These are phyloP conservation scores for Pseudocercospora cruenta DNA, from an alignment of 2,329 filamentous ascomycete species.

Conservation along the genomic window DNA sequence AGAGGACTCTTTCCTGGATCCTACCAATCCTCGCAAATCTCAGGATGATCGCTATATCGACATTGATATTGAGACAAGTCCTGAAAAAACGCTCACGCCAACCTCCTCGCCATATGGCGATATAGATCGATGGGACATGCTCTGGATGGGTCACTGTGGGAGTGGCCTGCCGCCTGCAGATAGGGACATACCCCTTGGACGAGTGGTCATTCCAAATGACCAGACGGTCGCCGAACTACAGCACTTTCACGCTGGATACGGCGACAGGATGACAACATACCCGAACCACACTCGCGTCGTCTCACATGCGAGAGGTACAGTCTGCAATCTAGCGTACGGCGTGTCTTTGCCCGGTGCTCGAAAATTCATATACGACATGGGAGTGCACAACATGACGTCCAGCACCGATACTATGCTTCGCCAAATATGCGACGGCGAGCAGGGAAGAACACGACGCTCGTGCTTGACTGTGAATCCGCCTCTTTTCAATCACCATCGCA, in stretches of 20 bases:
- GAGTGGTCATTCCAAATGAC: too few relatives aligned
- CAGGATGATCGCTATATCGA: too few relatives aligned
- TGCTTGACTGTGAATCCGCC: constrained; percentile 44
- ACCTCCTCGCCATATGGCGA: constrained; percentile 17
- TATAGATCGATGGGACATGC: constrained; percentile 40
- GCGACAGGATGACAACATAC: not conserved
- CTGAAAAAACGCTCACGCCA: too few relatives aligned
- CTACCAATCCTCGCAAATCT: too few relatives aligned
- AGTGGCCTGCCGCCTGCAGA: constrained; percentile 9
- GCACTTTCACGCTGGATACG: too few relatives aligned
- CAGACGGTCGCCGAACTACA: too few relatives aligned
- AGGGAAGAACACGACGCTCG: constrained; percentile 14
- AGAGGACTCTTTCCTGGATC: too few relatives aligned
- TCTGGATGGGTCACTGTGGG: constrained; percentile 41
- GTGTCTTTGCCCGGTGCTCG: not conserved
- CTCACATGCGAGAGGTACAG: not conserved
- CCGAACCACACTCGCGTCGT: not conserved
- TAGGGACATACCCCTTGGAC: constrained; percentile 7
- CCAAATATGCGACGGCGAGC: too few relatives aligned
- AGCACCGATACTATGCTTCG: not conserved
- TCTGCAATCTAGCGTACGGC: not conserved
- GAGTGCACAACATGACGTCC: not conserved
- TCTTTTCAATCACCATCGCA: constrained; percentile 26
- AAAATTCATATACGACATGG: not conserved
- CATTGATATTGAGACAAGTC: too few relatives aligned